Evolutionary conservation across 163 green algal species (phyloP).

Genomic region (Picocystis sp.): DNA sequence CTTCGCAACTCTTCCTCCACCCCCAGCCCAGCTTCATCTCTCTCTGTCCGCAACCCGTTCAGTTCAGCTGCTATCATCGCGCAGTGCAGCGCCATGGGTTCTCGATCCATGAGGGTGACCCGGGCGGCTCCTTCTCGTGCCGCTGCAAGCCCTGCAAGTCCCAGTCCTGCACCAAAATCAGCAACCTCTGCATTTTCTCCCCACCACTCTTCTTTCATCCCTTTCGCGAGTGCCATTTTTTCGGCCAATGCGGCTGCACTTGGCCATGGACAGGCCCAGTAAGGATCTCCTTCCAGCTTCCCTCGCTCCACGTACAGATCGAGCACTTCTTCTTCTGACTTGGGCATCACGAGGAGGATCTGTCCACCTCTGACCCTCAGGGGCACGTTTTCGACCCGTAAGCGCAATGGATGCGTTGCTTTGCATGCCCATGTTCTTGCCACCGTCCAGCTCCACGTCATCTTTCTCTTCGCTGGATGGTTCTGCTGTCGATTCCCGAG

Average conservation of each 20-base stretch:
- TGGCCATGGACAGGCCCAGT: conserved; percentile 65
- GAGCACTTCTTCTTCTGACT: no score
- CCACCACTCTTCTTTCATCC: neutral
- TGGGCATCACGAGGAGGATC: no score
- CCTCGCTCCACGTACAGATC: conserved; percentile 7
- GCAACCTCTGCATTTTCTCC: conserved; percentile 5
- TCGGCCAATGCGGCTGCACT: conserved; percentile 52
- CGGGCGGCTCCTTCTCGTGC: neutral
- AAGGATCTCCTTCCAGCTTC: conserved; percentile 42
- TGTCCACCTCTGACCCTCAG: no score
- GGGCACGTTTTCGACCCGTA: no score
- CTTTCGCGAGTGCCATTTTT: conserved; percentile 3
- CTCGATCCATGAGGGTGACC: conserved; percentile 60
- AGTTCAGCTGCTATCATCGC: conserved; percentile 24
- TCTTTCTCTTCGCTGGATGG: no score
- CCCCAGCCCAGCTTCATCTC: no score
- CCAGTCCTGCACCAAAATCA: conserved; percentile 8
- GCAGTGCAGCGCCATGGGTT: conserved; percentile 60
- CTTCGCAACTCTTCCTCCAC: no score
- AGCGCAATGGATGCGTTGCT: no score
- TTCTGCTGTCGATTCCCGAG: no score
- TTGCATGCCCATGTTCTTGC: no score
- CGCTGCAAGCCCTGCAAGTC: conserved; percentile 6
- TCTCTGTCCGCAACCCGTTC: conserved; percentile 8
- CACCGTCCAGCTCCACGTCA: no score